Evolutionary conservation across 305 asterid species (phyloP).

Genomic region (Fraxinus angustifolia): DNA sequence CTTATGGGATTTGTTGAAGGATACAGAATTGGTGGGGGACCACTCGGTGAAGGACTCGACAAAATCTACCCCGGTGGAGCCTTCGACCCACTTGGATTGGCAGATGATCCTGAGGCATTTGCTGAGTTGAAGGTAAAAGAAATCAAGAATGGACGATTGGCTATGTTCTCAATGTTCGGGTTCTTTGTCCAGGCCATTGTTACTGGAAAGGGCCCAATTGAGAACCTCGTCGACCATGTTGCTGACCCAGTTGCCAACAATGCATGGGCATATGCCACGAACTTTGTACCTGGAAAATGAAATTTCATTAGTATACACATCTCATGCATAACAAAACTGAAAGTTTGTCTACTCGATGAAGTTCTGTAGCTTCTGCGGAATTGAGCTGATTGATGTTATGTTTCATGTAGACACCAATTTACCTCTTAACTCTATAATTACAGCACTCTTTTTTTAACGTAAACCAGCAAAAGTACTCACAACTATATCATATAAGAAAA

Average conservation of each 20-base stretch:
- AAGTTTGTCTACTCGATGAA: neutral
- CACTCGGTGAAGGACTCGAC: slow-evolving; percentile 83
- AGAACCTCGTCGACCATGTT: slow-evolving; percentile 61
- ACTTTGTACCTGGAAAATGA: slow-evolving; percentile 82
- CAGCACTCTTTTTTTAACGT: neutral
- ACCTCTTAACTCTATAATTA: neutral
- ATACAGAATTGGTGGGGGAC: slow-evolving; percentile 84
- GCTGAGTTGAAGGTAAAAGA: slow-evolving; percentile 91
- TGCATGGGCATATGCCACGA: slow-evolving; percentile 90
- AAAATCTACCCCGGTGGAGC: slow-evolving; percentile 85
- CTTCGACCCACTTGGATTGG: slow-evolving; percentile 85
- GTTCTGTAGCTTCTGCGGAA: neutral
- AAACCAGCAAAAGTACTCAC: neutral
- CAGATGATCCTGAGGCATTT: slow-evolving; percentile 84
- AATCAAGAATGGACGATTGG: slow-evolving; percentile 76
- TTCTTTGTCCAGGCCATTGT: slow-evolving; percentile 92
- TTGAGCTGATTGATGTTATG: neutral
- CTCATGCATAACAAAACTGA: neutral
- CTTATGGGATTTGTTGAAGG: slow-evolving; percentile 86
- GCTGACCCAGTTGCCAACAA: slow-evolving; percentile 86
- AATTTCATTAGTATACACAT: neutral
- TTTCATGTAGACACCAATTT: neutral
- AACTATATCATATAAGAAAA: neutral
- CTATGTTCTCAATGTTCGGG: slow-evolving; percentile 91
- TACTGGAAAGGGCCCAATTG: slow-evolving; percentile 85